Evolutionary conservation across 768 basidiomycete species (phyloP).

Genomic region (Termitomyces sp.): DNA sequence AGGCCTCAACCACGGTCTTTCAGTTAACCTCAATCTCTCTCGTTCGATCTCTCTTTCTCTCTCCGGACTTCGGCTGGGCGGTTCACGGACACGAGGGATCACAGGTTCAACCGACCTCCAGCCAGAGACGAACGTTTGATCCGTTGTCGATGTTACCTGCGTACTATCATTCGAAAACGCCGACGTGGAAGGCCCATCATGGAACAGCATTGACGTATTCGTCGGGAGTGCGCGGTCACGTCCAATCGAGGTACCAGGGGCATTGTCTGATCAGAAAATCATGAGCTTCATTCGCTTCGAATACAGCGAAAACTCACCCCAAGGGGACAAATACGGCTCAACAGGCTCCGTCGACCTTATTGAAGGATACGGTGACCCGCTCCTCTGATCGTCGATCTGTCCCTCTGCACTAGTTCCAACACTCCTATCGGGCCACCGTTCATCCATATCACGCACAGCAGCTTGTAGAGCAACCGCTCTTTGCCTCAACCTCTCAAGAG

Average conservation of each 20-base stretch:
- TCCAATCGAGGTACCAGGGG: background rate
- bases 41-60: background rate
- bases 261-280: background rate
- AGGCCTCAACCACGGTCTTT: background rate
- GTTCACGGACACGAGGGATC: background rate
- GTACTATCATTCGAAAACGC: background rate
- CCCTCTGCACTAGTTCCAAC: background rate
- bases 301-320: background rate
- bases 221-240: conserved; percentile 2
- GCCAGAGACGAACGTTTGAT: background rate
- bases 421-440: background rate
- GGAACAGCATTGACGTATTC: conserved; percentile 7
- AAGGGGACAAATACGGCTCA: background rate
- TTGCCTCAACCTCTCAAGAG: background rate
- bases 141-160: background rate
- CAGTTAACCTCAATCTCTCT: background rate
- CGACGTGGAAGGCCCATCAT: background rate
- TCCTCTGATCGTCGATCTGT: background rate
- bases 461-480: background rate
- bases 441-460: background rate
- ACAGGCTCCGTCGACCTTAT: background rate
- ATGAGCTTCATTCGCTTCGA: background rate
- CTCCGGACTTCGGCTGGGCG: background rate
- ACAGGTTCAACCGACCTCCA: background rate
- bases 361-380: background rate